These are phyloP conservation scores for Agrocybe praecox DNA, from an alignment of 768 basidiomycete genomes.

Conservation along the genomic window DNA sequence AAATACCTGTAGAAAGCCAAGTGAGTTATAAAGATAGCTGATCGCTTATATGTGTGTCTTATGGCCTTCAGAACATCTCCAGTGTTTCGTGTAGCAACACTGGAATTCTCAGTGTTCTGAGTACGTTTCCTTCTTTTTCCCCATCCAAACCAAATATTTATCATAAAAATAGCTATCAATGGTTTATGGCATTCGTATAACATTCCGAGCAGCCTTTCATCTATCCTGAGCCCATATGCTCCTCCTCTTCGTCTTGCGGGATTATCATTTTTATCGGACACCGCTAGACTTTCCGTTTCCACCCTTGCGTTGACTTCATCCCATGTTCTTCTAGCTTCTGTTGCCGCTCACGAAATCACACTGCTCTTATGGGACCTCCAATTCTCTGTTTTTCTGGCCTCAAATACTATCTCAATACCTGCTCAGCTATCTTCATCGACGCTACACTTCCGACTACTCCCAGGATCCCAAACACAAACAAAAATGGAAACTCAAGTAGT, in stretches of 20 bases:
- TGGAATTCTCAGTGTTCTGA: constrained; percentile 51
- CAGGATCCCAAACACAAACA: constrained; percentile 15
- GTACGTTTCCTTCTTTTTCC: constrained; percentile 32
- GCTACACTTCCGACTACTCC: constrained; percentile 22
- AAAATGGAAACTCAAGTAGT: constrained; percentile 14
- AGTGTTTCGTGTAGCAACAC: constrained; percentile 45
- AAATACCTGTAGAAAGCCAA: constrained; percentile 30
- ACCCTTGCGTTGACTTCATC: constrained; percentile 57
- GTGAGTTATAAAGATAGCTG: background rate
- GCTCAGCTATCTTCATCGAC: constrained; percentile 33
- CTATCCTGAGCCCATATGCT: constrained; percentile 9
- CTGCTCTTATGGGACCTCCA: constrained; percentile 72
- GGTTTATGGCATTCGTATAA: constrained; percentile 46
- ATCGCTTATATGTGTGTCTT: constrained; percentile 5
- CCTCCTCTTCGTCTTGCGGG: constrained; percentile 31
- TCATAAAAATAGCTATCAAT: constrained; percentile 35
- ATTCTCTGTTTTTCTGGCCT: constrained; percentile 64
- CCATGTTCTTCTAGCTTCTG: constrained; percentile 53
- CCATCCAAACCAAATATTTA: background rate
- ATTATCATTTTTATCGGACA: constrained; percentile 27
- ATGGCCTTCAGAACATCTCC: constrained; percentile 32
- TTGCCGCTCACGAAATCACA: constrained; percentile 44
- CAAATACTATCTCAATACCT: constrained; percentile 53
- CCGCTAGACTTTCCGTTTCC: constrained; percentile 28
- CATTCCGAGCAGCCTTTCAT: constrained; percentile 21